Base-by-base conservation (phyloP, 345 rosid species). In the Boechera stricta region DNA sequence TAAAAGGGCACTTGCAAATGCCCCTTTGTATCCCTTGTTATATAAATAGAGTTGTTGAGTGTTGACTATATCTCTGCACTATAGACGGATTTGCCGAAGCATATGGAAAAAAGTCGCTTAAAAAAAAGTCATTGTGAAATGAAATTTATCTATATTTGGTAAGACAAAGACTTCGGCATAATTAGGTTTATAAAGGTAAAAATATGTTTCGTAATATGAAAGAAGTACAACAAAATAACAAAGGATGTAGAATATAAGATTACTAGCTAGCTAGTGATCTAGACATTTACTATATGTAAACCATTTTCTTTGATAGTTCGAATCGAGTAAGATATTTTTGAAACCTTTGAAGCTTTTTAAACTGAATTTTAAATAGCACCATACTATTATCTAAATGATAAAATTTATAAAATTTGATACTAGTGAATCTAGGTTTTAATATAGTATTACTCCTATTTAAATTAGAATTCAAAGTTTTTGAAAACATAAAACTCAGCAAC, bases 31-130 rank as follows among this genome's bases (percentile, higher is more conserved):
- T n/a, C 49, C 18, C 13, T 63, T 41, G 21, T 21, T 7, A 61
- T 64, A 48, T 71, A 71, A 56, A 77, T 64, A 56, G 54, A 54
- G 77, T 57, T 64, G 81, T 71, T 77, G 77, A 57, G 67, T 56
- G 72, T 77, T 64, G 75, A 77, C 80, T 77, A 38, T 64, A 55
- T 47, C 44, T 65, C 53, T 71, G 29, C 26, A 29, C 64, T 52
- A 29, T 68, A 6, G 63, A 59, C 58, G 53, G 54, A 75, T 58
- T 75, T 59, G 79, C 44, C 39, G 45, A 42, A 75, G 44, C 61
- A 49, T 67, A 21, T 75, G 57, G 42, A 26, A 57, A 47, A 54
- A 48, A 35, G 67, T 39, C 15, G n/a, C 59, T 31, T 61, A 45
- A 39, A 76, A 57, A 39, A 39, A 76, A 64, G 47, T 47, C 28